A percentile compares a stretch with the other conserved stretches of the same genome.
Conservation (phyloP, 352 stramenopile species). For the Globisporangium nodosum region DNA sequence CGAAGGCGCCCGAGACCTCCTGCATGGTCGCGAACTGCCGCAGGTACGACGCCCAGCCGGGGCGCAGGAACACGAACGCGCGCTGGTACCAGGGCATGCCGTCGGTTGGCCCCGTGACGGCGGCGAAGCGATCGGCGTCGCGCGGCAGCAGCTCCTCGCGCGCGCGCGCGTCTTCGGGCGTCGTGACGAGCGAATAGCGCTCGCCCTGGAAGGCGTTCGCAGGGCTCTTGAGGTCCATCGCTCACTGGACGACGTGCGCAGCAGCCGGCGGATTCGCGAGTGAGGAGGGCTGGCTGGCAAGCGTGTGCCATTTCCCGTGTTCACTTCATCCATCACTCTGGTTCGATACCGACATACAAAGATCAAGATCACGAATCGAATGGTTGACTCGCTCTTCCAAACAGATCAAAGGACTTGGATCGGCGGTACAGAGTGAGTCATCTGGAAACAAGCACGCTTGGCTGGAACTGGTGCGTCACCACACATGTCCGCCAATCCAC, state of each 20-base stretch:
- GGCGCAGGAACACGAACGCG: slow-evolving; percentile 50
- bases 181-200: slow-evolving; percentile 9
- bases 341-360: neutral
- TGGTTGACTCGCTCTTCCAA: neutral
- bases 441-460: neutral
- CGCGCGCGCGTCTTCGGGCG: slow-evolving; percentile 2
- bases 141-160: slow-evolving; percentile 31
- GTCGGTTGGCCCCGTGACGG: slow-evolving; percentile 43
- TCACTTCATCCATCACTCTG: too few relatives aligned
- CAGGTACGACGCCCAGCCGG: slow-evolving; percentile 47
- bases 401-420: too few relatives aligned
- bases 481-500: neutral
- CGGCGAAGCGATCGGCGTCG: slow-evolving; percentile 19
- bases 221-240: slow-evolving; percentile 14
- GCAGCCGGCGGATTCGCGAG: slow-evolving; percentile 1
- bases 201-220: slow-evolving; percentile 14
- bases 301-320: neutral
- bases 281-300: neutral
- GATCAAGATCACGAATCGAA: neutral
- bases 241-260: neutral
- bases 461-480: neutral
- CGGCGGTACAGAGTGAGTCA: neutral
- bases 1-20: slow-evolving; percentile 88
- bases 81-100: slow-evolving; percentile 40
- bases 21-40: slow-evolving; percentile 65